Percentiles rank a stretch among this genome's conserved stretches.
phyloP scores from a whole-genome alignment of 331 rosid genomes.

The Prunus yedoensis region DNA sequence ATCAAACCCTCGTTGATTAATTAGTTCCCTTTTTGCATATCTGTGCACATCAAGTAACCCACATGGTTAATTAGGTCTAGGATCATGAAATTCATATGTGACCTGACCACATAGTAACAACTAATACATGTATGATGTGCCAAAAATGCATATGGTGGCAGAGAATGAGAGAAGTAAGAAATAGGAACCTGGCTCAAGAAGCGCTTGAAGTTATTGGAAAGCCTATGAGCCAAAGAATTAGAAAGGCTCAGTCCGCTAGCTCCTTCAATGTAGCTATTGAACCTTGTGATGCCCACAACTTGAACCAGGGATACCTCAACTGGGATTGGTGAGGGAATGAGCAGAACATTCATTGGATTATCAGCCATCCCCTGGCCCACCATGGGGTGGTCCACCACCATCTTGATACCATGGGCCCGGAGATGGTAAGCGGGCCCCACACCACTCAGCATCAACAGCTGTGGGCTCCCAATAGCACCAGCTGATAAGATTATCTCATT shows the following conservation, averaged over 20 bases:
- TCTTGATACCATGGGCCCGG: conserved; percentile 43
- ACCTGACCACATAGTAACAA: no score
- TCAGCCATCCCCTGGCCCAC: conserved; percentile 82
- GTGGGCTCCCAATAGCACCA: conserved; percentile 83
- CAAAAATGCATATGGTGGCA: not conserved
- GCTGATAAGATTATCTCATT: conserved; percentile 61
- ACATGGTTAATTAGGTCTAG: not conserved
- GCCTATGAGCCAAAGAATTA: conserved; percentile 41
- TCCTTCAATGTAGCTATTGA: conserved; percentile 54
- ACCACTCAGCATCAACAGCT: conserved; percentile 65
- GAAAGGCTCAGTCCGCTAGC: conserved; percentile 49
- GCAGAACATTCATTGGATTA: conserved; percentile 62
- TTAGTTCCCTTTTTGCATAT: not conserved
- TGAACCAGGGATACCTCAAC: conserved; percentile 65
- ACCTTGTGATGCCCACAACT: conserved; percentile 61
- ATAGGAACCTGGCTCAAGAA: conserved; percentile 47
- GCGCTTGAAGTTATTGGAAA: conserved; percentile 28
- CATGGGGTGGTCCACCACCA: conserved; percentile 54
- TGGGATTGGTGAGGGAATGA: conserved; percentile 66
- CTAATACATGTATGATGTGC: not conserved
- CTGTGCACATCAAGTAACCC: not conserved
- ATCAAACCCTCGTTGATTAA: not conserved
- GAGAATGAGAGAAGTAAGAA: not conserved
- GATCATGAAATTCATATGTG: no score
- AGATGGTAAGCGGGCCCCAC: conserved; percentile 65